Base-by-base conservation (phyloP, 2,329 filamentous ascomycete species). In the Nannizziopsis barbatae region DNA sequence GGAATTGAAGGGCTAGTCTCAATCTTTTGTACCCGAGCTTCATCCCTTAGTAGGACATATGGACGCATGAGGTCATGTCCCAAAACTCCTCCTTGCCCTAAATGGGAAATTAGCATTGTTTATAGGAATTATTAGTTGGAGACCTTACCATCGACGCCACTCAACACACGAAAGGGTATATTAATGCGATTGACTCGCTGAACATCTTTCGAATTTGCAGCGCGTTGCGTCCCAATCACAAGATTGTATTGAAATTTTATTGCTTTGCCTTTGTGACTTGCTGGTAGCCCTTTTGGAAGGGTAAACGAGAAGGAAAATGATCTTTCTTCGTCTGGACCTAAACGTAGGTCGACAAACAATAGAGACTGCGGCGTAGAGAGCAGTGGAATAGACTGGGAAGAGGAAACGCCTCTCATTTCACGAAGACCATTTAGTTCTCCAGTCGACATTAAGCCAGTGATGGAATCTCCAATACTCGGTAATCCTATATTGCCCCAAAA, bases 281-380 rank as follows among this genome's bases (percentile, higher is more conserved):
- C 90, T 17, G 92, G 92, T n/a, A 98, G 69, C 0, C 90, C 90
- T 59, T 81, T 82, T 0, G 92, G 92, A 47, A 98, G 70, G 39
- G 77, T 83, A 63, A 95, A 95, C 1, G 80, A 77, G 64, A 95
- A 98, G 43, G 84, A 86, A 60, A 84, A 98, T 42, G 81, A 84
- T 57, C 79, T 83, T 64, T 87, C 93, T 67, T 98, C 88, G 1
- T 90, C 92, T 0, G 92, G 89, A 5, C 77, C 82, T 17, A 98
- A 75, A 57, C 84, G 81, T 49, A 98, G 71, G 64, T 98, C 89
- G 46, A 98, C 92, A 64, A 98, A 98, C 10, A 98, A 71, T 52
- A 98, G 86, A 1, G 88, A 95, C 67, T 96, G 92, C 1, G 90
- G 89, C 4, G 90, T 96, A 12, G 86, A 92, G n/a, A 98, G 74